Percentiles rank a stretch among this genome's conserved stretches.
Conservation (phyloP, 192 early-diverging fungal genomes). For the Mortierella alpina region DNA sequence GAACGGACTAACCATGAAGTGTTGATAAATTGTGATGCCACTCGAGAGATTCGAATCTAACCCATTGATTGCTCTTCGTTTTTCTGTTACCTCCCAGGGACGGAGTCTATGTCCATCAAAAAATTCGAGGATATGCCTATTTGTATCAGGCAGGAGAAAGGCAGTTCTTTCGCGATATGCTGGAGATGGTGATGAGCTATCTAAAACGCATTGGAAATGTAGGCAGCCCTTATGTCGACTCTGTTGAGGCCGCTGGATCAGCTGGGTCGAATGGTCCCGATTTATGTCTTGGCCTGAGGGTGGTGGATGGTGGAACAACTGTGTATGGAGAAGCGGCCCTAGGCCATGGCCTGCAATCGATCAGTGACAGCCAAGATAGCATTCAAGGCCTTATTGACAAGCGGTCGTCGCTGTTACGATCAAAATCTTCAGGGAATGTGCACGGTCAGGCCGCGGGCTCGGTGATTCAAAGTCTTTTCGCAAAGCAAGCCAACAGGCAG, state of each 20-base stretch:
- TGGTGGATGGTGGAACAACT: not conserved
- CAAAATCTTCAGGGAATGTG: too few species aligned
- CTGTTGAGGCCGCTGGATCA: not conserved
- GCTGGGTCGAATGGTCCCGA: too few species aligned
- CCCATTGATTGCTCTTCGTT: not conserved
- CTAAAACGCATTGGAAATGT: slow-evolving; percentile 7
- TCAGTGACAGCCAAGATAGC: not conserved
- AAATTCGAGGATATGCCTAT: slow-evolving; percentile 35
- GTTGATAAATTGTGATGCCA: not conserved
- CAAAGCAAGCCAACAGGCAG: slow-evolving; percentile 3
- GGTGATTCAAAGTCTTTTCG: slow-evolving; percentile 13
- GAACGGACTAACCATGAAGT: too few species aligned
- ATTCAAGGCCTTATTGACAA: too few species aligned
- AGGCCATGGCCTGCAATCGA: not conserved
- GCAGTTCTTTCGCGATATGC: slow-evolving; percentile 26
- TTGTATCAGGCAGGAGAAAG: slow-evolving; percentile 34
- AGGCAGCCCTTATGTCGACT: not conserved
- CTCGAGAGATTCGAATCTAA: not conserved
- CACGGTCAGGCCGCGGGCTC: not conserved
- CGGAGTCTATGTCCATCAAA: slow-evolving; percentile 21
- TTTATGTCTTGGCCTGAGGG: not conserved
- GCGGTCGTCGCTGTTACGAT: too few species aligned
- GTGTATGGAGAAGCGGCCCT: not conserved
- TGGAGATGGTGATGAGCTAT: slow-evolving; percentile 14
- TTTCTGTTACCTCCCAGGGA: slow-evolving; percentile 10